phyloP scores from a whole-genome alignment of 208 protist species.

The Trypanosoma scelopori region DNA sequence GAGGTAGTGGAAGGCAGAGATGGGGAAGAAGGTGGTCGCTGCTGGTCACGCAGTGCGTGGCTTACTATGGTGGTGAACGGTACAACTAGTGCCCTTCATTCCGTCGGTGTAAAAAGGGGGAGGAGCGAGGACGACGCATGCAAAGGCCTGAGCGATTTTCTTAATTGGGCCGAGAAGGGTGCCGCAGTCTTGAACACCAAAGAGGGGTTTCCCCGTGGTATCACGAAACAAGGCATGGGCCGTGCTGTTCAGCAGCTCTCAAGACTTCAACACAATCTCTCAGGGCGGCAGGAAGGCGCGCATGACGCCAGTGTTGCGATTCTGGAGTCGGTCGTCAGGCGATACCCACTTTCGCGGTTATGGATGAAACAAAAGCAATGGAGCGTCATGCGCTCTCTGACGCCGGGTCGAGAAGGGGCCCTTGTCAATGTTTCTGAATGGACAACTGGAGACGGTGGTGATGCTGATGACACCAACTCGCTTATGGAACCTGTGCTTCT shows the following conservation, averaged over 20 bases:
- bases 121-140: neutral
- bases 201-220: conserved; percentile 63
- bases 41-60: conserved; percentile 31
- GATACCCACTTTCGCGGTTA: conserved; percentile 51
- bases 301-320: neutral
- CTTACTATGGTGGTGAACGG: conserved; percentile 4
- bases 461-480: neutral
- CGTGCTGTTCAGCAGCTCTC: conserved; percentile 12
- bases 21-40: conserved; percentile 3
- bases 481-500: conserved; percentile 12
- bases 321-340: conserved; percentile 6
- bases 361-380: conserved; percentile 47
- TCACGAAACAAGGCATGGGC: conserved; percentile 24
- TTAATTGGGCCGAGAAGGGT: conserved; percentile 4
- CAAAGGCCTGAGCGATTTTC: neutral
- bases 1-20: neutral
- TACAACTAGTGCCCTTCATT: neutral
- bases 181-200: conserved; percentile 69
- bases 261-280: neutral
- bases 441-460: neutral
- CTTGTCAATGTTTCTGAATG: neutral
- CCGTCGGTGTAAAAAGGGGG: conserved; percentile 6
- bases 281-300: neutral
- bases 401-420: neutral
- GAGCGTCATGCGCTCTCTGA: neutral